These are phyloP conservation scores for Nevesoporus exiguus DNA, from an alignment of 768 basidiomycete genomes.

Conservation along the genomic window DNA sequence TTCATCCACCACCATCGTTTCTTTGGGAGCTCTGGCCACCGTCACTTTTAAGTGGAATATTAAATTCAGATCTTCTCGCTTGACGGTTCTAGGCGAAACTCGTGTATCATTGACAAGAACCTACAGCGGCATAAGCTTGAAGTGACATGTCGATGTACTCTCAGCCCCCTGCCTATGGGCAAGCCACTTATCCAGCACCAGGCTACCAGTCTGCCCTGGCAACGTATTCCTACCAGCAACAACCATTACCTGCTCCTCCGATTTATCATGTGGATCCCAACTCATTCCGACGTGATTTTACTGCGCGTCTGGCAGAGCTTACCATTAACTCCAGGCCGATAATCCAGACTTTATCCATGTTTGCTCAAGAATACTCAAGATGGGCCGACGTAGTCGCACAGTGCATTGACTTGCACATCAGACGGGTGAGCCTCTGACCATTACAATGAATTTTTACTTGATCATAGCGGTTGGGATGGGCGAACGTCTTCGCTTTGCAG, in stretches of 20 bases:
- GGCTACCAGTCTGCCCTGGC: conserved; percentile 44
- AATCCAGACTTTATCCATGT: conserved; percentile 89
- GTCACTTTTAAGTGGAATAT: conserved; percentile 50
- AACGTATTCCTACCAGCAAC: conserved; percentile 48
- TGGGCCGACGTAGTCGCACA: conserved; percentile 78
- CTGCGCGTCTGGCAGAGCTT: conserved; percentile 69
- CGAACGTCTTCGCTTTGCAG: conserved; percentile 22
- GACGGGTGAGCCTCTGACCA: conserved; percentile 67
- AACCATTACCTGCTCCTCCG: conserved; percentile 39
- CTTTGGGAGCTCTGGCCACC: conserved; percentile 35
- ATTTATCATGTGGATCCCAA: conserved; percentile 59
- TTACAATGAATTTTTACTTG: conserved; percentile 23
- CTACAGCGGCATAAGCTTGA: conserved; percentile 36
- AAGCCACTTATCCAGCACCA: conserved; percentile 49
- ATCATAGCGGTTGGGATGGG: conserved; percentile 27
- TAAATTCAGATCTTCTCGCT: conserved; percentile 38
- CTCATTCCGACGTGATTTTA: conserved; percentile 77
- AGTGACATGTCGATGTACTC: conserved; percentile 61
- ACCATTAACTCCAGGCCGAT: conserved; percentile 93
- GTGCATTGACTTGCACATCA: conserved; percentile 80
- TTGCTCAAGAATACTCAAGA: conserved; percentile 81
- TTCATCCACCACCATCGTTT: conserved; percentile 47
- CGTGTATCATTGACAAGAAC: conserved; percentile 32
- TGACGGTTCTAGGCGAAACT: conserved; percentile 32
- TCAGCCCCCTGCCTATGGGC: conserved; percentile 56